A percentile compares a stretch with the other conserved stretches of the same genome.
Evolutionary conservation across 2,329 filamentous ascomycete genomes (phyloP).

Genomic region (Colletotrichum sp.): DNA sequence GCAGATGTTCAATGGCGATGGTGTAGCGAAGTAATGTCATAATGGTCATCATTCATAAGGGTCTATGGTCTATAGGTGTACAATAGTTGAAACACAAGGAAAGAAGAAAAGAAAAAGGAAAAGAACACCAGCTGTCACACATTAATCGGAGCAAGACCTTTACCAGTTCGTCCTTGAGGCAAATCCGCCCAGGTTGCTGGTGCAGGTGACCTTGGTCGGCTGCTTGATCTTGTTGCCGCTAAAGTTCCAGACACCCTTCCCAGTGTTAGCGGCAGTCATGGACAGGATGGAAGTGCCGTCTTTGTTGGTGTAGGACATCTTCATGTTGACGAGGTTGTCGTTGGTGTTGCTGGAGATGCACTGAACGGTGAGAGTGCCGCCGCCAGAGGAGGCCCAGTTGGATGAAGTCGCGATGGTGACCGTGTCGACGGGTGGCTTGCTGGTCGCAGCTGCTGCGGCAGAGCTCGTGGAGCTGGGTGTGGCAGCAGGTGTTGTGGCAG

Average conservation of each 20-base stretch:
- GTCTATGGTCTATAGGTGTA: background rate
- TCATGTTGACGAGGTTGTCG: conserved; percentile 22
- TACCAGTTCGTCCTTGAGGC: background rate
- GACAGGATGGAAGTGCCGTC: conserved; percentile 16
- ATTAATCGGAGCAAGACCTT: accelerated
- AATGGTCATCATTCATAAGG: background rate
- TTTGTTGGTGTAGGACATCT: conserved; percentile 27
- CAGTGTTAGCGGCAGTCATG: background rate
- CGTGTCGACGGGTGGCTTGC: background rate
- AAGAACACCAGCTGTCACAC: background rate
- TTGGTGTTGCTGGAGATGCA: conserved; percentile 21
- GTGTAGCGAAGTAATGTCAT: background rate
- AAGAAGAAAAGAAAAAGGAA: background rate
- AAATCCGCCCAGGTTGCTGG: conserved; percentile 13
- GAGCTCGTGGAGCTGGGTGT: background rate
- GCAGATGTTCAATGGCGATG: accelerated
- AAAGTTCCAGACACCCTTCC: conserved; percentile 21
- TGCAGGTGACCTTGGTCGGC: conserved; percentile 15
- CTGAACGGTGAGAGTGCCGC: conserved; percentile 23
- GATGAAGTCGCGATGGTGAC: conserved; percentile 6
- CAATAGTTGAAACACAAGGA: background rate
- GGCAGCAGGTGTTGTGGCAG: background rate
- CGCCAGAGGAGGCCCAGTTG: conserved; percentile 18
- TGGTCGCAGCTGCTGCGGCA: background rate
- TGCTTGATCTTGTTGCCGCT: conserved; percentile 20